Evolutionary conservation across 2,329 filamentous ascomycete species (phyloP), one percentile per base, ranked within the genome.

Genomic region (Ophiocordyceps robertsii): DNA sequence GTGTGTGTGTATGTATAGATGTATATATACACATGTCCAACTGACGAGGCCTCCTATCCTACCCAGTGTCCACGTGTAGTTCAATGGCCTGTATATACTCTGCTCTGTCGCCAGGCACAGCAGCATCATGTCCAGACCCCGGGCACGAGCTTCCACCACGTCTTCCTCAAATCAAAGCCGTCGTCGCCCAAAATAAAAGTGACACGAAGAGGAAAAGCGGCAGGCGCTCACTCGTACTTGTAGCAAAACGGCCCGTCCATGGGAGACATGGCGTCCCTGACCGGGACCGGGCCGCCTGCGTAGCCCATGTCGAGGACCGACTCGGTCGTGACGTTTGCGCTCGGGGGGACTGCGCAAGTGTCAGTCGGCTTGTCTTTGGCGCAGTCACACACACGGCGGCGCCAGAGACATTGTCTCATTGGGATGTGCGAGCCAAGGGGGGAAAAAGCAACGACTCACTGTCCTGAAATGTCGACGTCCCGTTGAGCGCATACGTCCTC

Each of bases 201-300:
- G 33, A 36, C 16, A 36, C 19, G 8, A 13, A 16, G 9, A 36
- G 19, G 33, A 7, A 36, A 16, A 14, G 6, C 4, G 9, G 13
- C 33, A 14, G 14, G 2, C 10, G 24, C 24, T 21, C 16, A 37
- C 29, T 29, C 36, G 32, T 42, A 35, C 13, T 6, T 37, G 19
- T 42, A 42, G 32, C 40, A 38, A 29, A 41, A 44, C 2, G 21
- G 39, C 16, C 43, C 43, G 27, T 41, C 39, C 8, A 44, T 38
- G n/a, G 43, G 38, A 6, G 43, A 44, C 39, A 44, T 41, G 29
- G 39, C 32, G n/a, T 41, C 35, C 10, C 33, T 14, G 9, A 44
- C 36, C 14, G 27, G 8, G 8, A 41, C 30, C 11, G 27, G 35
- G 13, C 43, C 43, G 12, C 43, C 43, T 7, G 43, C 39, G 21